Evolutionary conservation across 176 grass and related monocot genomes (phyloP).

Genomic region (Triticum timopheevii): DNA sequence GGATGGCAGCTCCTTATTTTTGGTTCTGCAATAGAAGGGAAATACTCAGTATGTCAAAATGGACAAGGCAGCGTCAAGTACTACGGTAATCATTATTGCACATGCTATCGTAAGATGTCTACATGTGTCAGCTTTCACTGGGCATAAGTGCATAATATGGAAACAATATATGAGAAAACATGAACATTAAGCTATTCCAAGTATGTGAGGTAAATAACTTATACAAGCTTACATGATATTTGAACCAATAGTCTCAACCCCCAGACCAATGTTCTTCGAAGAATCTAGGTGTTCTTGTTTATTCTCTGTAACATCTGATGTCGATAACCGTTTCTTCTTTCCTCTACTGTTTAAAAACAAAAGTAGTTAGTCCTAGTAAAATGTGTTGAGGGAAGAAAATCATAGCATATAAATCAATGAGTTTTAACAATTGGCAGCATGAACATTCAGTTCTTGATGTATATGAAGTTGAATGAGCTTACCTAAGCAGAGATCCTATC

Average conservation of each 20-base stretch:
- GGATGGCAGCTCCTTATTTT: constrained; percentile 32
- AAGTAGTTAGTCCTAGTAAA: constrained; percentile 17
- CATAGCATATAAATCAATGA: constrained; percentile 13
- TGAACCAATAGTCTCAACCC: constrained; percentile 15
- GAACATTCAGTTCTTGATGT: background rate
- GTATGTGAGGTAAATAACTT: background rate
- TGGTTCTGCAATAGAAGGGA: constrained; percentile 28
- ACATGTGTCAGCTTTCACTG: background rate
- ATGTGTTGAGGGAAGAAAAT: background rate
- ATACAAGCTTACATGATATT: constrained; percentile 36
- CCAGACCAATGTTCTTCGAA: background rate
- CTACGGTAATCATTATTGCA: background rate
- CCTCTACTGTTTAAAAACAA: constrained; percentile 34
- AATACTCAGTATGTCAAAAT: background rate
- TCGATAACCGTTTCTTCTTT: constrained; percentile 42
- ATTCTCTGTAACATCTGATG: constrained; percentile 6
- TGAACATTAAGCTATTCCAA: background rate
- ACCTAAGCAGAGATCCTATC: constrained; percentile 71
- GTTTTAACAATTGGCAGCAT: background rate
- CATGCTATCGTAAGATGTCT: background rate
- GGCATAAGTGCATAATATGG: background rate
- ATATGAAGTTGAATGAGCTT: constrained; percentile 35
- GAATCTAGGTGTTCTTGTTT: constrained; percentile 17
- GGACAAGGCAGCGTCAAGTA: background rate
- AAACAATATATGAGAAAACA: background rate